Percentiles rank a stretch among this genome's conserved stretches.
Evolutionary conservation across 768 basidiomycete genomes (phyloP).

Genomic region (Hemileccinum impolitum): DNA sequence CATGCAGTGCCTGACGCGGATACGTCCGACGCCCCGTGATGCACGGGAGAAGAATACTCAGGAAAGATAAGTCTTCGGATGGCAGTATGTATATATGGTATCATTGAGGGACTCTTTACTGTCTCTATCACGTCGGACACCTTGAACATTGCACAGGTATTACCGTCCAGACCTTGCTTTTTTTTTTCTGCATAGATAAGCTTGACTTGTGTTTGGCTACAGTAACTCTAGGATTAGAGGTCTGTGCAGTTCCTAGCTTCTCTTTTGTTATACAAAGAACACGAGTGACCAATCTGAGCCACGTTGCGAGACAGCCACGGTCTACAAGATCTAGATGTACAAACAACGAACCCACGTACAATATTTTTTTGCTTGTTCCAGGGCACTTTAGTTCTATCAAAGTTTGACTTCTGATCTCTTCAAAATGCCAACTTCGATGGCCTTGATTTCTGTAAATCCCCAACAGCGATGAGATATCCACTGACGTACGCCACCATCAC

Average conservation of each 20-base stretch:
- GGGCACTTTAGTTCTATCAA: conserved; percentile 2
- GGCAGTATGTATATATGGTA: background rate
- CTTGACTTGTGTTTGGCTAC: too few relatives aligned
- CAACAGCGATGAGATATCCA: background rate
- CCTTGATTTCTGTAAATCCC: conserved; percentile 25
- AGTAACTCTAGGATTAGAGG: too few relatives aligned
- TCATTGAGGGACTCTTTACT: background rate
- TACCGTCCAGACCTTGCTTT: too few relatives aligned
- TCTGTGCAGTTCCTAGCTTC: too few relatives aligned
- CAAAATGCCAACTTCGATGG: conserved; percentile 27
- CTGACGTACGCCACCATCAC: conserved; percentile 6
- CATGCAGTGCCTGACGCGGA: conserved; percentile 10
- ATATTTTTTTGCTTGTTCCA: too few relatives aligned
- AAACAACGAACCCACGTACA: too few relatives aligned
- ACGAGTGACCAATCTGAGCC: too few relatives aligned
- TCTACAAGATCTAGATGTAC: too few relatives aligned
- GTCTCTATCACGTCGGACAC: background rate
- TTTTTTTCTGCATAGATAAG: too few relatives aligned
- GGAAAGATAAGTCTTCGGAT: background rate
- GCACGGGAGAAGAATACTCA: conserved; percentile 8
- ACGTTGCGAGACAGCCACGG: too few relatives aligned
- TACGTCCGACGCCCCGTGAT: conserved; percentile 8
- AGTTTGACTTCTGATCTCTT: conserved; percentile 19
- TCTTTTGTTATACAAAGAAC: too few relatives aligned
- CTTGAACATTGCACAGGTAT: background rate